Evolutionary conservation across 2,329 filamentous ascomycete genomes (phyloP).

Genomic region (Berkeleyomyces basicola): DNA sequence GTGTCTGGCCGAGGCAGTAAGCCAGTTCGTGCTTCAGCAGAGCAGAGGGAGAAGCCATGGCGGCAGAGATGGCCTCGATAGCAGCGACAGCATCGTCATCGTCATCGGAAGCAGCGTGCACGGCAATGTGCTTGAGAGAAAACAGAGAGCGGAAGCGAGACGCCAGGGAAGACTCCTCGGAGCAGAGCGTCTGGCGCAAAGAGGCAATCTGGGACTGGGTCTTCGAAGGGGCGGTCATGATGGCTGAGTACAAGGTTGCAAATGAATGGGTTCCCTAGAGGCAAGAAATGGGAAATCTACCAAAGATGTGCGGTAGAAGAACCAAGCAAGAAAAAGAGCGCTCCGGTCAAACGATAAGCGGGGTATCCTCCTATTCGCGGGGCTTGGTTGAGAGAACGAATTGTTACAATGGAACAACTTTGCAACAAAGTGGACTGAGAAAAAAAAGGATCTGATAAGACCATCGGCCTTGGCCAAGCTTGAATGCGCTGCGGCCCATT

Average conservation of each 20-base stretch:
- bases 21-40: conserved; percentile 92
- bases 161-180: conserved; percentile 67
- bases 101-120: conserved; percentile 49
- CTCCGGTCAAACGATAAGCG: background rate
- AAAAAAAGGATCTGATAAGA: conserved; percentile 8
- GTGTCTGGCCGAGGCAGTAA: conserved; percentile 88
- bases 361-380: conserved; percentile 5
- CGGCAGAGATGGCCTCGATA: conserved; percentile 73
- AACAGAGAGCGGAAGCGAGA: conserved; percentile 92
- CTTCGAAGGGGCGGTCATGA: conserved; percentile 9
- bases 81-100: conserved; percentile 38
- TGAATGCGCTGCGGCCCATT: background rate
- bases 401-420: background rate
- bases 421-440: background rate
- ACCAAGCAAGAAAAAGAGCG: background rate
- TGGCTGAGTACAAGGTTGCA: background rate
- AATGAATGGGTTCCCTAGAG: background rate
- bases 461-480: background rate
- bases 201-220: conserved; percentile 34
- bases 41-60: conserved; percentile 68
- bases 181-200: conserved; percentile 60
- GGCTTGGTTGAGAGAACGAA: background rate
- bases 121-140: conserved; percentile 87
- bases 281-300: background rate
- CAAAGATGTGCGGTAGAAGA: background rate